Conservation (phyloP, 176 grass and related monocot genomes). For the Cocos nucifera region DNA sequence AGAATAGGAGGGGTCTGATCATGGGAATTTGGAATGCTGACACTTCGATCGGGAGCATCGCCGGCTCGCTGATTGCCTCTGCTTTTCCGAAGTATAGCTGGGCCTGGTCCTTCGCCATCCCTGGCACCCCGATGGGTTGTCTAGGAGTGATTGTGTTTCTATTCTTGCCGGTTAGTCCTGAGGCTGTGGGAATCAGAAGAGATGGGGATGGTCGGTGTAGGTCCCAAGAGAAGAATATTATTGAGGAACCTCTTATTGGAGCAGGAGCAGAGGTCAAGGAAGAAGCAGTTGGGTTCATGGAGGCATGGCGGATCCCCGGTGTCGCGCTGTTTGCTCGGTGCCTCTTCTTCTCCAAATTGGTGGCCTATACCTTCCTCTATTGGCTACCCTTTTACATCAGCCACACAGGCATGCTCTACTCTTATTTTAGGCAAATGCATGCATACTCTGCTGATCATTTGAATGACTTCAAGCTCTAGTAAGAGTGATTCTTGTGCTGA, state of each 20-base stretch:
- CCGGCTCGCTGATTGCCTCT: constrained; percentile 66
- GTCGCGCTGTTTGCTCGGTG: constrained; percentile 64
- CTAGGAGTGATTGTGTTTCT: constrained; percentile 51
- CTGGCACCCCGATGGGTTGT: constrained; percentile 55
- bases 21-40: constrained; percentile 93
- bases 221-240: constrained; percentile 23
- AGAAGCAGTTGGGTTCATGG: constrained; percentile 50
- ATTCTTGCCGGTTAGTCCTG: constrained; percentile 53
- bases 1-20: constrained; percentile 77
- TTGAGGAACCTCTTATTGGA: constrained; percentile 40
- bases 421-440: neutral
- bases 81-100: constrained; percentile 67
- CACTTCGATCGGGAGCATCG: constrained; percentile 75
- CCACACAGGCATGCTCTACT: constrained; percentile 53
- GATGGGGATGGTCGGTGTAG: constrained; percentile 22
- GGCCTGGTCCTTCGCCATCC: constrained; percentile 80
- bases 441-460: no score
- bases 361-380: constrained; percentile 84
- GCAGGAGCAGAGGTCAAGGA: constrained; percentile 41
- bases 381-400: constrained; percentile 93
- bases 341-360: constrained; percentile 87
- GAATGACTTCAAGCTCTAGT: no score
- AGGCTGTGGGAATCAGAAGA: constrained; percentile 39
- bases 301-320: constrained; percentile 72
- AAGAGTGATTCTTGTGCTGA: no score